These are phyloP conservation scores for Penicillium vulpinum DNA, from an alignment of 2,329 filamentous ascomycete genomes.

Conservation along the genomic window DNA sequence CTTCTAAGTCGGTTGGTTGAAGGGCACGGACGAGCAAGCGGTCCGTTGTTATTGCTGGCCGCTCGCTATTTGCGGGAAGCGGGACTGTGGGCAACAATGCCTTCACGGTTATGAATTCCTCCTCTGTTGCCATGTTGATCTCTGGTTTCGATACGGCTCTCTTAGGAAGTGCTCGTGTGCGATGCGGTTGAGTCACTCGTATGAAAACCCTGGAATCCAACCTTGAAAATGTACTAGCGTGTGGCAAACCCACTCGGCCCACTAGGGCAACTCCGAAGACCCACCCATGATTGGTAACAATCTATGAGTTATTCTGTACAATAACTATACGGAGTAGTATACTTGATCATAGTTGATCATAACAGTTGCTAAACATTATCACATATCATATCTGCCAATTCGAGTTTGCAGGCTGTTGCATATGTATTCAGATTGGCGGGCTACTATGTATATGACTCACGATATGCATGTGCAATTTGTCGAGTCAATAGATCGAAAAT, in stretches of 20 bases:
- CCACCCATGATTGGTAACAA: neutral
- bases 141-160: neutral
- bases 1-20: slow-evolving; percentile 11
- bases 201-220: neutral
- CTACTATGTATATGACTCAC: too few relatives aligned
- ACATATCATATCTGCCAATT: too few relatives aligned
- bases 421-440: too few relatives aligned
- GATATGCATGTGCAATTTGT: too few relatives aligned
- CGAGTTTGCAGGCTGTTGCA: too few relatives aligned
- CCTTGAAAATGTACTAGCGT: neutral
- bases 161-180: neutral
- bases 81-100: slow-evolving; percentile 10
- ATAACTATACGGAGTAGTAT: too few relatives aligned
- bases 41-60: slow-evolving; percentile 8
- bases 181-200: neutral
- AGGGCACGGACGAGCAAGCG: slow-evolving; percentile 10
- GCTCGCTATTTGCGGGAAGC: slow-evolving; percentile 8
- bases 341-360: too few relatives aligned
- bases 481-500: too few relatives aligned
- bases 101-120: slow-evolving; percentile 8
- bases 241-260: neutral
- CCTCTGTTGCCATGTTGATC: neutral
- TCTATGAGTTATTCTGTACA: neutral
- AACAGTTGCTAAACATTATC: too few relatives aligned
- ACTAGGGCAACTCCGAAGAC: neutral